Evolutionary conservation across 345 rosid species (phyloP).

Genomic region (Bruguiera sexangula): DNA sequence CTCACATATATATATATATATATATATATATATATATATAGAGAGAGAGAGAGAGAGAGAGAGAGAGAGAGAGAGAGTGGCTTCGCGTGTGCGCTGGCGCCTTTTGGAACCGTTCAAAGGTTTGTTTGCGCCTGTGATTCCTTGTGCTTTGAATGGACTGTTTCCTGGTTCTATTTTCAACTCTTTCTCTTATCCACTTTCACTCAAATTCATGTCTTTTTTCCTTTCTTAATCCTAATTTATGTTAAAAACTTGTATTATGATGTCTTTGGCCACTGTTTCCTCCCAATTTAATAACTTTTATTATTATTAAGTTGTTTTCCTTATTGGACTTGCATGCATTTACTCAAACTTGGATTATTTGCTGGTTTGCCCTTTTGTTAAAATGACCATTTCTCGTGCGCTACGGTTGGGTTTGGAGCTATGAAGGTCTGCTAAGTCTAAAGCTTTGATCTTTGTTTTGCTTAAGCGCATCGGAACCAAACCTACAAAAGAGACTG

Average conservation of each 20-base stretch:
- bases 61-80: not conserved
- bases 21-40: slow-evolving; percentile 7
- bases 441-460: not conserved
- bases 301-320: not conserved
- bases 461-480: not conserved
- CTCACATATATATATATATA: no score
- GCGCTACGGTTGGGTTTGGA: not conserved
- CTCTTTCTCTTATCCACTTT: slow-evolving; percentile 2
- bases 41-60: no score
- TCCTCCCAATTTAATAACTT: not conserved
- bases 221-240: not conserved
- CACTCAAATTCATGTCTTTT: not conserved
- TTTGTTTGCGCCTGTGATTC: slow-evolving; percentile 9
- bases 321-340: not conserved
- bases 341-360: not conserved
- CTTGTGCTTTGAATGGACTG: slow-evolving; percentile 16
- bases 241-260: not conserved
- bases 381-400: not conserved
- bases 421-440: not conserved
- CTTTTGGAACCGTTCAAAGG: slow-evolving; percentile 12
- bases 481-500: not conserved
- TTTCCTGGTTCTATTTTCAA: slow-evolving; percentile 1
- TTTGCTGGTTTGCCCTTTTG: no score
- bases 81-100: slow-evolving; percentile 24
- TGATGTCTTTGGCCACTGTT: slow-evolving; percentile 2